A percentile compares a stretch with the other conserved stretches of the same genome.
These are phyloP conservation scores for Termitomyces sp. DNA, from an alignment of 768 basidiomycete genomes.

Conservation along the genomic window DNA sequence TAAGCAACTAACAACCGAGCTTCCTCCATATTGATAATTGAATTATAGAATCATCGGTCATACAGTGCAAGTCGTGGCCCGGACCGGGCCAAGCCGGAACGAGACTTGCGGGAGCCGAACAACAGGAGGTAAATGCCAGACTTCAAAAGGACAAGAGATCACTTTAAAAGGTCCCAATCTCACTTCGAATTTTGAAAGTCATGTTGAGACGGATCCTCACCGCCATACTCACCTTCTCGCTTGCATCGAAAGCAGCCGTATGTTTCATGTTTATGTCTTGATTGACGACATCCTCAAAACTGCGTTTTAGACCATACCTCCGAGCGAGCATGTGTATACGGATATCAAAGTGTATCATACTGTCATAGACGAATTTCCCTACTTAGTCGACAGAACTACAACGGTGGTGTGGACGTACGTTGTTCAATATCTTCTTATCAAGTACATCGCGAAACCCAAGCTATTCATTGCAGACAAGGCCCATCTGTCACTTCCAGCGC, in stretches of 20 bases:
- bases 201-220: neutral
- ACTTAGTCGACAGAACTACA: neutral
- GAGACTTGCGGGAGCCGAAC: too few relatives aligned
- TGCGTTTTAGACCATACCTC: neutral
- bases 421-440: too few relatives aligned
- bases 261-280: neutral
- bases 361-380: neutral
- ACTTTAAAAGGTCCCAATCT: neutral
- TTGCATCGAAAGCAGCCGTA: neutral
- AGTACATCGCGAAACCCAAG: neutral
- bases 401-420: conserved; percentile 4
- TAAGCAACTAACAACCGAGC: too few relatives aligned
- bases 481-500: neutral
- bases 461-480: neutral
- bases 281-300: neutral
- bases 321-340: neutral
- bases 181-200: neutral
- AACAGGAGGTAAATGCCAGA: neutral
- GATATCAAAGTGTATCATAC: neutral
- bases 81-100: too few relatives aligned
- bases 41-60: too few relatives aligned
- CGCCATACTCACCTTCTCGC: neutral
- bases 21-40: too few relatives aligned
- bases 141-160: neutral
- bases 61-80: too few relatives aligned